Percentiles rank a stretch among this genome's conserved stretches.
Conservation (phyloP, 1,284 basidiomycete species). For the Tylopilus sp. region DNA sequence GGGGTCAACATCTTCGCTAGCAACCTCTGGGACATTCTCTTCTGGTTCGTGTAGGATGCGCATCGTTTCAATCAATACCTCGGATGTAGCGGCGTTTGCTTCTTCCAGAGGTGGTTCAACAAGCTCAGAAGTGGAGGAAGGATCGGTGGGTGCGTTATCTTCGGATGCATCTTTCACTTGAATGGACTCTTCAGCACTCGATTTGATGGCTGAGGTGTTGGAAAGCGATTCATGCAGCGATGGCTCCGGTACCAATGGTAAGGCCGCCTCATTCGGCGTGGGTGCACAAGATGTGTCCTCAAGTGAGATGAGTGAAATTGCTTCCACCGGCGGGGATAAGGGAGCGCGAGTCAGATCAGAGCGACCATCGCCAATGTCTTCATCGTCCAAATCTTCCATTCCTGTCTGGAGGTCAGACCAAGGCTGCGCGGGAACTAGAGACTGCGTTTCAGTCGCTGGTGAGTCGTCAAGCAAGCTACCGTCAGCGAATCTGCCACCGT, state of each 20-base stretch:
- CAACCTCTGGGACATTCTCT: background rate
- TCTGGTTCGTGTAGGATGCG: slow-evolving; percentile 4
- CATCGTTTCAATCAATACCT: slow-evolving; percentile 5
- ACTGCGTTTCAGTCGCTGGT: slow-evolving; percentile 8
- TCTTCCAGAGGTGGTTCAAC: slow-evolving; percentile 10
- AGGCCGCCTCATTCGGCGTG: background rate
- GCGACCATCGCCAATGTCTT: slow-evolving; percentile 23
- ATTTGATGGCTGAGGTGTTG: slow-evolving; percentile 10
- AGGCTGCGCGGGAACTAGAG: slow-evolving; percentile 6
- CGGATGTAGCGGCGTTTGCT: background rate
- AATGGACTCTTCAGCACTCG: slow-evolving; percentile 9
- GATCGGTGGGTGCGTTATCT: slow-evolving; percentile 6
- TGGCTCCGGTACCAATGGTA: background rate
- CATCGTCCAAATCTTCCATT: slow-evolving; percentile 25
- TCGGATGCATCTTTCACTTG: background rate
- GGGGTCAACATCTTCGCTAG: slow-evolving; percentile 7
- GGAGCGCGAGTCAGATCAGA: slow-evolving; percentile 22
- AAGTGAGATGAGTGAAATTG: slow-evolving; percentile 28
- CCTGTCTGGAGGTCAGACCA: slow-evolving; percentile 16
- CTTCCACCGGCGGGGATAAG: slow-evolving; percentile 31
- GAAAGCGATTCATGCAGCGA: background rate
- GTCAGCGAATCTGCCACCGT: background rate
- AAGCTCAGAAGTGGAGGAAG: slow-evolving; percentile 2
- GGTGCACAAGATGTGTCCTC: slow-evolving; percentile 16
- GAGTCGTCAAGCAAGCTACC: slow-evolving; percentile 14